phyloP scores from a whole-genome alignment of 176 grass and related monocot species.

The Leersia perrieri region DNA sequence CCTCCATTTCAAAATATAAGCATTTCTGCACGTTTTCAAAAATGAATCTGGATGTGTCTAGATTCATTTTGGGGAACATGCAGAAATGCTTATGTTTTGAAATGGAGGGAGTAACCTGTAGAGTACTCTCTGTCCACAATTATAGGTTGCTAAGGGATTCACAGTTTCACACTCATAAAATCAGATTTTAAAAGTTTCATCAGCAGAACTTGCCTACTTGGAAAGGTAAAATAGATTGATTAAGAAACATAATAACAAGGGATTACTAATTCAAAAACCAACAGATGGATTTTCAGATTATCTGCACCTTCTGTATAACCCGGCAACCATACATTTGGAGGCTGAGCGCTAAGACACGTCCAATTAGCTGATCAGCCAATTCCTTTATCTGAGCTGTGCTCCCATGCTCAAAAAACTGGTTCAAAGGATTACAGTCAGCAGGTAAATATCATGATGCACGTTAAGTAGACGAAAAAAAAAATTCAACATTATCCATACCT shows the following conservation, averaged over 20 bases:
- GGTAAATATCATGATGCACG: slow-evolving; percentile 6
- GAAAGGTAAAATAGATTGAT: neutral
- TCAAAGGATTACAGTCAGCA: neutral
- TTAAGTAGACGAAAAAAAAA: slow-evolving; percentile 8
- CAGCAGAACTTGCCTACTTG: neutral
- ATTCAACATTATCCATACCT: slow-evolving; percentile 40
- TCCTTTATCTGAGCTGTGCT: slow-evolving; percentile 74
- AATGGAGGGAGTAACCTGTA: no score
- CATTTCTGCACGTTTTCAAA: no score
- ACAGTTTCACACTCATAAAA: neutral
- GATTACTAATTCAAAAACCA: neutral
- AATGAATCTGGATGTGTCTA: no score
- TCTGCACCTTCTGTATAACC: slow-evolving; percentile 82
- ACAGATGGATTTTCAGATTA: neutral
- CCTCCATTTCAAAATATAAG: no score
- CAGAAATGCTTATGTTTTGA: no score
- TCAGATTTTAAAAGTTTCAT: neutral
- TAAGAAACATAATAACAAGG: neutral
- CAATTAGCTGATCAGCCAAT: slow-evolving; percentile 60
- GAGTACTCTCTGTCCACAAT: neutral
- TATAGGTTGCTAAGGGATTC: neutral
- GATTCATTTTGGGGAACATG: no score
- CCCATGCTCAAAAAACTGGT: slow-evolving; percentile 94
- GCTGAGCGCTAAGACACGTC: slow-evolving; percentile 73
- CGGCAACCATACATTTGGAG: slow-evolving; percentile 96